Conservation (phyloP, 129 eudicot species). For the Arctium minus region DNA sequence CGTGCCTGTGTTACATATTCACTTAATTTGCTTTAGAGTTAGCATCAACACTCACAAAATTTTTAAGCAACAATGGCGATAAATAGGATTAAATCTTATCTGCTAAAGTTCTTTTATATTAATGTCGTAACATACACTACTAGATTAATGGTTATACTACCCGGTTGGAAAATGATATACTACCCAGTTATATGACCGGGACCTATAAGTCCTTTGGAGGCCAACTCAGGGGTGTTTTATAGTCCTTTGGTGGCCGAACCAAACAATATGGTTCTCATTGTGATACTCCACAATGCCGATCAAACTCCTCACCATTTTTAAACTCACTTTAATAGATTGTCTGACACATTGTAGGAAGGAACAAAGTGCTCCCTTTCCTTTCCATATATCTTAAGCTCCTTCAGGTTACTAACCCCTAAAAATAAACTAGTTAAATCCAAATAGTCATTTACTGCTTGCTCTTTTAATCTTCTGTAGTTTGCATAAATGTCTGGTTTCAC, state of each 20-base stretch:
- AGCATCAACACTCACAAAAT: too few relatives aligned
- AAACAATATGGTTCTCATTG: conserved; percentile 54
- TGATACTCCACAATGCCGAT: conserved; percentile 85
- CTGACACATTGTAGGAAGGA: conserved; percentile 88
- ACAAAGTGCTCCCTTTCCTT: conserved; percentile 84
- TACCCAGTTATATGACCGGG: too few relatives aligned
- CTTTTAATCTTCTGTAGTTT: conserved; percentile 73
- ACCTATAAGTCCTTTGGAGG: too few relatives aligned
- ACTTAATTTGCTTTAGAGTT: too few relatives aligned
- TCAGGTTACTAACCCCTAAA: conserved; percentile 36
- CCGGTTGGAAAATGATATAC: too few relatives aligned
- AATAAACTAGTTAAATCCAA: conserved; percentile 58
- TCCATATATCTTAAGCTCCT: conserved; percentile 68
- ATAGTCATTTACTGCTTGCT: conserved; percentile 71
- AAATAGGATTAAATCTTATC: too few relatives aligned
- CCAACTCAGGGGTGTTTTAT: conserved; percentile 85
- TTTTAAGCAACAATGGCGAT: too few relatives aligned
- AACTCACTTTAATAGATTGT: conserved; percentile 57
- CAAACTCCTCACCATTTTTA: conserved; percentile 85
- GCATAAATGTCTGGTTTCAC: conserved; percentile 51
- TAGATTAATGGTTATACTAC: too few relatives aligned
- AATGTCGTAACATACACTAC: too few relatives aligned
- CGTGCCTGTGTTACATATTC: too few relatives aligned
- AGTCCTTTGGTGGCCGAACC: conserved; percentile 94
- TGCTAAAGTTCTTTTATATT: too few relatives aligned